Conservation (phyloP, 1,284 basidiomycete species). For the Rhodofomes roseus region DNA sequence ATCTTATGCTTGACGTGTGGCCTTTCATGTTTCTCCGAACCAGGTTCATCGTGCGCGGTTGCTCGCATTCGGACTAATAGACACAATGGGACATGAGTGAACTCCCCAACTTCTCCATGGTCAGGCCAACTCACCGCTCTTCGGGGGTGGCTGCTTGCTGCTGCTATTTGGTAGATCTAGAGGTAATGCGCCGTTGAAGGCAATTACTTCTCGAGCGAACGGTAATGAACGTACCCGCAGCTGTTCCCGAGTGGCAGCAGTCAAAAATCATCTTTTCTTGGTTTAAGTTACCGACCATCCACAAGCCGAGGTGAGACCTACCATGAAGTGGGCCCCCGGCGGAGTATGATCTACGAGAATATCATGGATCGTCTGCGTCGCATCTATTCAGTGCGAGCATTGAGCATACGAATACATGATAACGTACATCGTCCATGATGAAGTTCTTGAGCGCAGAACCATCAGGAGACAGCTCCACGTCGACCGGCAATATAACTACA, state of each 20-base stretch:
- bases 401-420: no score
- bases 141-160: background rate
- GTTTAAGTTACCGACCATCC: background rate
- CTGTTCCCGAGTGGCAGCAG: conserved; percentile 26
- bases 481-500: conserved; percentile 13
- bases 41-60: background rate
- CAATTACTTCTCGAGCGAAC: no score
- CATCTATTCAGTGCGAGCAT: no score
- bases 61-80: background rate
- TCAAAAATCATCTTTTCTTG: conserved; percentile 22
- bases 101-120: background rate
- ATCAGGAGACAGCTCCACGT: conserved; percentile 1
- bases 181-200: background rate
- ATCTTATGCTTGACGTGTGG: background rate
- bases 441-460: conserved; percentile 1
- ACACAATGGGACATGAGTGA: background rate
- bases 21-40: background rate
- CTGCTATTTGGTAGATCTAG: conserved; percentile 12
- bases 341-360: conserved; percentile 18
- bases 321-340: conserved; percentile 14
- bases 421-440: conserved; percentile 13
- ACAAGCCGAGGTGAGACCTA: background rate
- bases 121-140: background rate
- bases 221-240: conserved; percentile 17
- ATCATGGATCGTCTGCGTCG: background rate